Evolutionary conservation across 2,329 filamentous ascomycete genomes (phyloP), one percentile per base, ranked within the genome.

Genomic region (Aspergillus cejpii): DNA sequence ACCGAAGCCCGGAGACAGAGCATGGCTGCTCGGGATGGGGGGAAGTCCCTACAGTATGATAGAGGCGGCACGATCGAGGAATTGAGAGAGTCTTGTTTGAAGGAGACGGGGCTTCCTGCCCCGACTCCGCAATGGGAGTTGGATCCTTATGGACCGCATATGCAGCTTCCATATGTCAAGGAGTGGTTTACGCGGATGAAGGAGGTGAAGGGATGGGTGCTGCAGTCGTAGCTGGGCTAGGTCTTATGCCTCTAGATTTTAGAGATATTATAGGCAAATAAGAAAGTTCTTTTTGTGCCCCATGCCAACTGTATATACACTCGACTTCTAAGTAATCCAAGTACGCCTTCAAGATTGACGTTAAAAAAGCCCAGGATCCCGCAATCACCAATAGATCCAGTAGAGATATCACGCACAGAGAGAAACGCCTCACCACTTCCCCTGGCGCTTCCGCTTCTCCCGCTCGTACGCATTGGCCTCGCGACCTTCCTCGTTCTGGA

Each of bases 391-490:
- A 41, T 11, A 10, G 12, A 11, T 17, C n/a, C 17, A 34, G 10
- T 17, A 26, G 20, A 24, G 24, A 40, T 33, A 14, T 36, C 17
- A 47, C 28, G 15, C 14, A 17, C 23, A 39, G 3, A 44, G 23
- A 19, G 3, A 15, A 27, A 17, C 7, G 24, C 2, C 46, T 53
- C 61, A 70, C 56, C 74, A 78, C 64, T 75, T 80, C 43, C 78
- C 77, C 65, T 87, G 88, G 67, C 89, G 78, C 64, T 76, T 75
- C 64, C 79, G 77, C 76, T 83, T 92, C 75, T 94, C 88, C 59
- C 84, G 78, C 70, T 94, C 90, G 76, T 97, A 97, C 39, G 78
- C 79, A 69, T 97, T 97, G 34, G 81, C 77, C 67, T 92, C 90
- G 47, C 77, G 74, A 1, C 91, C 91, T 67, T 96, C 92, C 71